Evolutionary conservation across 2,329 filamentous ascomycete species (phyloP), one percentile per base, ranked within the genome.

Genomic region (Fusarium newnesense): DNA sequence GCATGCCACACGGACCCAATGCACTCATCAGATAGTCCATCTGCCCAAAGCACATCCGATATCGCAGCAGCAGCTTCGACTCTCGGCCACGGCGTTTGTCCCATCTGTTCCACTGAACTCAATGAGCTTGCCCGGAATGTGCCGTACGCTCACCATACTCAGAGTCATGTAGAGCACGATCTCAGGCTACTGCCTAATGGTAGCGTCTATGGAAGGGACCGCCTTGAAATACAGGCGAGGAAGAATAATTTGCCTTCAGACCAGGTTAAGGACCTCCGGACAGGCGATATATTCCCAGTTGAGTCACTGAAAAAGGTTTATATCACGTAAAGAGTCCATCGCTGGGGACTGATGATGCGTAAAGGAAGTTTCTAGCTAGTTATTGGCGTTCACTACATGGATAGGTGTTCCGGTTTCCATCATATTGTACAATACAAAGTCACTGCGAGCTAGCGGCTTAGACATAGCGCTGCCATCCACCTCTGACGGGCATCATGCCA

Each of bases 41-140:
- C 61, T 30, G 59, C 64, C 83, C 93, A 92, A 4, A 84, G 86
- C 28, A 85, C 89, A 9, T 87, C 89, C 2, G 83, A 85, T 40
- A 59, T 75, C 28, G 72, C 75, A 18, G 66, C 77, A 32, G 65
- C 68, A 30, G 70, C 75, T 24, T 79, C 81, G 4, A 86, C 85
- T 34, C 88, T 92, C 2, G 91, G 90, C 4, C 92, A 93, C 12
- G 92, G 91, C 54, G 91, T 98, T 46, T 99, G 96, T 77, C 96
- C 96, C 7, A 98, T 99, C 79, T 99, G 96, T 85, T 96, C 93
- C 53, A 96, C 93, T 2, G 96, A 99, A 83, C 89, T 99, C 63
- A 98, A 98, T 81, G 93, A 95, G 78, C 88, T 99, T 39, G 96
- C 96, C 4, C 88, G 92, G 58, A 92, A 92, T 76, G 93, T 99